Evolutionary conservation across 768 basidiomycete species (phyloP).

Genomic region (Termitomyces sp.): DNA sequence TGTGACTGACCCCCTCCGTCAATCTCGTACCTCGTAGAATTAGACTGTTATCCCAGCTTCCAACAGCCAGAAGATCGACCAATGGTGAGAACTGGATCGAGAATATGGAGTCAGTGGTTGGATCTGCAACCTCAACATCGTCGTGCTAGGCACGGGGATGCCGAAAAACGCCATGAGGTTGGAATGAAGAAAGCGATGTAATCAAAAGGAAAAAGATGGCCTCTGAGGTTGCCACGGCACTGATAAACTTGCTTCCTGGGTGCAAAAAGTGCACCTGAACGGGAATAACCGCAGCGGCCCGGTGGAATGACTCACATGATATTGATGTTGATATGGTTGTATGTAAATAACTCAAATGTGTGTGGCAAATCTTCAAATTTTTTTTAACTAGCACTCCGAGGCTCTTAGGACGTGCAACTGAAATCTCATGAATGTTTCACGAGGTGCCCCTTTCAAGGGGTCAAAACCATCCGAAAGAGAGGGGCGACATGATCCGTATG

Average conservation of each 20-base stretch:
- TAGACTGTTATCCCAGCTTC: constrained; percentile 91
- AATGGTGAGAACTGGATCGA: constrained; percentile 77
- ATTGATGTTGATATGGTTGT: neutral
- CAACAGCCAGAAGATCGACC: constrained; percentile 86
- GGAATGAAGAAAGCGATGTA: neutral
- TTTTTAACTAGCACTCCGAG: neutral
- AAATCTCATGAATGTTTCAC: neutral
- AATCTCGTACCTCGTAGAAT: constrained; percentile 65
- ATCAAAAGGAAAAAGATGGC: neutral
- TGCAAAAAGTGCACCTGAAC: neutral
- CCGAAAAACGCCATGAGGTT: neutral
- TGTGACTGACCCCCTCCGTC: constrained; percentile 73
- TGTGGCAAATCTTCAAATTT: neutral
- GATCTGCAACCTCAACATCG: constrained; percentile 76
- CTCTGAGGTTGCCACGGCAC: neutral
- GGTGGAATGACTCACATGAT: neutral
- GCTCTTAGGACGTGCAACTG: neutral
- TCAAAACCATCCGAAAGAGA: constrained; percentile 4
- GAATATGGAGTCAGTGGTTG: constrained; percentile 84
- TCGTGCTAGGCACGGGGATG: constrained; percentile 19
- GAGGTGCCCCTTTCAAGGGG: neutral
- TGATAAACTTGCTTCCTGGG: neutral
- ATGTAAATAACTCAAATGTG: neutral
- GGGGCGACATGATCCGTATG: constrained; percentile 8
- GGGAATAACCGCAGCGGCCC: neutral